A percentile compares a stretch with the other conserved stretches of the same genome.
Evolutionary conservation across 495 filamentous ascomycete species (phyloP).

Genomic region (Daldinia caldariorum): DNA sequence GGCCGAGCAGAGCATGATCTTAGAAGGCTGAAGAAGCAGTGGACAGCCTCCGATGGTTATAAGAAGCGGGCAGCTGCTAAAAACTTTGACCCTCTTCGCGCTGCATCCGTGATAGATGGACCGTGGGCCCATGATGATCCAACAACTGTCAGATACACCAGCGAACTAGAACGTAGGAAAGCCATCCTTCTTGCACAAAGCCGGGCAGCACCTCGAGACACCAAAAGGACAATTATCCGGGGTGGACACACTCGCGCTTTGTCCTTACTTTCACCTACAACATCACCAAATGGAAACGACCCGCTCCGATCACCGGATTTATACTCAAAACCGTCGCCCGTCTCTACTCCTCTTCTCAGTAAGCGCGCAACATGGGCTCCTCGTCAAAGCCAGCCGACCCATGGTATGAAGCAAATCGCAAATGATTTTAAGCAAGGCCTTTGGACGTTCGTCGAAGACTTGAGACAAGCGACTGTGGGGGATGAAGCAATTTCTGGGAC

Average conservation of each 20-base stretch:
- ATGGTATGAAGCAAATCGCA: slow-evolving; percentile 80
- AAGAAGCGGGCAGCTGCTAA: slow-evolving; percentile 77
- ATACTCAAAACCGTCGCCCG: slow-evolving; percentile 40
- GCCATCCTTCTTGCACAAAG: slow-evolving; percentile 71
- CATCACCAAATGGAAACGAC: slow-evolving; percentile 45
- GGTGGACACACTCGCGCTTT: slow-evolving; percentile 77
- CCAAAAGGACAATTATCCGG: slow-evolving; percentile 59
- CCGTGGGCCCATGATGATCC: slow-evolving; percentile 47
- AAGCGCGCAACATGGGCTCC: slow-evolving; percentile 62
- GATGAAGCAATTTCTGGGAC: slow-evolving; percentile 78
- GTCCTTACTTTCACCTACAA: slow-evolving; percentile 81
- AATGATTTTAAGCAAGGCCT: slow-evolving; percentile 88
- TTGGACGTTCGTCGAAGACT: slow-evolving; percentile 97
- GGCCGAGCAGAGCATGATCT: slow-evolving; percentile 81
- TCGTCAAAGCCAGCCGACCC: slow-evolving; percentile 48
- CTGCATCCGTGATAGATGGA: slow-evolving; percentile 40
- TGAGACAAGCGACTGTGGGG: slow-evolving; percentile 92
- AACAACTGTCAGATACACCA: slow-evolving; percentile 49
- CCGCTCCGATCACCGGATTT: slow-evolving; percentile 41
- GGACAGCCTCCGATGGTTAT: slow-evolving; percentile 78
- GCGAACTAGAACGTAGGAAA: slow-evolving; percentile 70
- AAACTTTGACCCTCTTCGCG: slow-evolving; percentile 62
- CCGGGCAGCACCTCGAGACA: slow-evolving; percentile 50
- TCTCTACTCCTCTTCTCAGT: slow-evolving; percentile 37
- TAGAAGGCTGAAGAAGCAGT: slow-evolving; percentile 78